Evolutionary conservation across 805 yeast species (phyloP).

Genomic region (Priceomyces medius): DNA sequence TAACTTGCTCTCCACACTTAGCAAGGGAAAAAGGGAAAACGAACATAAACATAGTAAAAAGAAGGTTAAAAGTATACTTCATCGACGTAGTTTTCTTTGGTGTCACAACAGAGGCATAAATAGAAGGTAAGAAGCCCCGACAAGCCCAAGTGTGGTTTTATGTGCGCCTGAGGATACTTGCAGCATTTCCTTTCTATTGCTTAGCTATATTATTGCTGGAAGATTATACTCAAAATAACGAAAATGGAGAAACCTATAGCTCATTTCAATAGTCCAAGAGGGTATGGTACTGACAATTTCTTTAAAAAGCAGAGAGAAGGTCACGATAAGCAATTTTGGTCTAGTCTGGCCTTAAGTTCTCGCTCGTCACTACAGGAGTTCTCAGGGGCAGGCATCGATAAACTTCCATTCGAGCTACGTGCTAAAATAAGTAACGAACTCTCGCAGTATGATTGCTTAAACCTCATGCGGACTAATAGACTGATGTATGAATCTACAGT

Average conservation of each 20-base stretch:
- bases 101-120: no score
- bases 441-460: slow-evolving; percentile 39
- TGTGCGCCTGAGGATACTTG: neutral
- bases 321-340: no score
- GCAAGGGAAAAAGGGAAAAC: no score
- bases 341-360: no score
- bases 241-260: neutral
- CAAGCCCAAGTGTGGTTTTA: neutral
- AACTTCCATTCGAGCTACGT: slow-evolving; percentile 39
- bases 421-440: slow-evolving; percentile 29
- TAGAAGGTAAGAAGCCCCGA: no score
- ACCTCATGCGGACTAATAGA: slow-evolving; percentile 27
- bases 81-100: no score
- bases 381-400: slow-evolving; percentile 15
- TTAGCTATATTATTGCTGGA: no score
- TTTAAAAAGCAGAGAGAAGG: neutral
- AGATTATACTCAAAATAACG: no score
- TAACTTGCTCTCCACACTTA: neutral
- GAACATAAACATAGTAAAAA: no score
- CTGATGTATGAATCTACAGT: slow-evolving; percentile 29
- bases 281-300: slow-evolving; percentile 1
- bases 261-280: slow-evolving; percentile 4
- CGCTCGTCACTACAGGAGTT: neutral
- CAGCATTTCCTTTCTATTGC: neutral
- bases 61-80: no score